phyloP scores from a whole-genome alignment of 2,329 filamentous ascomycete genomes.

The Parafenestella ontariensis region DNA sequence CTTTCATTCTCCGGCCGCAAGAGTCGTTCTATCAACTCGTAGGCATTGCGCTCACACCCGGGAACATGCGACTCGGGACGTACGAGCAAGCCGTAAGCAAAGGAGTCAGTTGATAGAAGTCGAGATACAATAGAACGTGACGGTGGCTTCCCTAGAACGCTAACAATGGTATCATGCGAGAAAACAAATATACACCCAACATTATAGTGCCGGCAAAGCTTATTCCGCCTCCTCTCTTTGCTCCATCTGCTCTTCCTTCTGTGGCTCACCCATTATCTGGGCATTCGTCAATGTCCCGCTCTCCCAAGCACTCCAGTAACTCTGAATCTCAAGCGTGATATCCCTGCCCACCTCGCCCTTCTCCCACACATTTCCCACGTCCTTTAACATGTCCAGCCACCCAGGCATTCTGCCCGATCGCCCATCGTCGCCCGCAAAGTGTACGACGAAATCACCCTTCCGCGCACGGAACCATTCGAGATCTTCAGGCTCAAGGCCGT shows the following conservation, averaged over 20 bases:
- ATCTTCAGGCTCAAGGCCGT: slow-evolving; percentile 47
- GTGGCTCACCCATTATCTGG: slow-evolving; percentile 9
- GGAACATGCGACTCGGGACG: neutral
- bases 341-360: slow-evolving; percentile 29
- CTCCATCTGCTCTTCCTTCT: neutral
- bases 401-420: slow-evolving; percentile 46
- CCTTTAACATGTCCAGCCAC: slow-evolving; percentile 37
- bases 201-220: neutral
- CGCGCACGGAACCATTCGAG: slow-evolving; percentile 46
- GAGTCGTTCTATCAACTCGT: neutral
- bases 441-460: slow-evolving; percentile 52
- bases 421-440: slow-evolving; percentile 50
- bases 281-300: slow-evolving; percentile 3
- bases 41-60: neutral
- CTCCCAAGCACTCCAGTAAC: slow-evolving; percentile 19
- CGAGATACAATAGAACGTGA: neutral
- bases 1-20: neutral
- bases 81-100: neutral
- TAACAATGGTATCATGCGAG: neutral
- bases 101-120: neutral
- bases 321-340: slow-evolving; percentile 31
- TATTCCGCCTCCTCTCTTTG: neutral
- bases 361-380: slow-evolving; percentile 32
- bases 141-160: neutral
- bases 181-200: neutral